Conservation (phyloP, 1,284 basidiomycete genomes). For the Pseudomicrostroma phylloplanum region DNA sequence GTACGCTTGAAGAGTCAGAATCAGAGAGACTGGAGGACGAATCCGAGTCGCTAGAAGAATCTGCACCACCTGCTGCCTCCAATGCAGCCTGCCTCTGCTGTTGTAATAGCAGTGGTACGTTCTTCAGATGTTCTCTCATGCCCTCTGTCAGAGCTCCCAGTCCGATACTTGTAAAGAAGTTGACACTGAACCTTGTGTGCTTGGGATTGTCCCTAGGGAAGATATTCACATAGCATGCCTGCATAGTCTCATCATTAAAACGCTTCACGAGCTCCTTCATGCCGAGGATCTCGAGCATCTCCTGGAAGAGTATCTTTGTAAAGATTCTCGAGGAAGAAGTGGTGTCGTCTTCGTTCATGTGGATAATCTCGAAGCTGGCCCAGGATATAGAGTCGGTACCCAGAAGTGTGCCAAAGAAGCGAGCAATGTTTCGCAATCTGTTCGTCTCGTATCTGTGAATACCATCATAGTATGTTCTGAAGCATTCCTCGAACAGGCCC, state of each 20-base stretch:
- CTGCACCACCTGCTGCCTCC: constrained; percentile 62
- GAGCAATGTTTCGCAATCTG: constrained; percentile 88
- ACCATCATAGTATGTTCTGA: constrained; percentile 84
- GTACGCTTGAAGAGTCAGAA: constrained; percentile 14
- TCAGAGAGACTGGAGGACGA: constrained; percentile 53
- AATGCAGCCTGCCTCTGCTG: constrained; percentile 67
- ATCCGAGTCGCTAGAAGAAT: constrained; percentile 59
- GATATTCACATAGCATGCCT: constrained; percentile 69
- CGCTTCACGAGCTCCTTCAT: constrained; percentile 71
- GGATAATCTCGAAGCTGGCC: constrained; percentile 74
- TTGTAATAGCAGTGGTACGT: constrained; percentile 82
- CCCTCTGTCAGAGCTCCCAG: constrained; percentile 84
- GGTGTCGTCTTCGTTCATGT: constrained; percentile 95
- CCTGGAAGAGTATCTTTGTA: constrained; percentile 89
- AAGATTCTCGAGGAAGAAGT: constrained; percentile 95
- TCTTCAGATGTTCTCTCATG: constrained; percentile 94
- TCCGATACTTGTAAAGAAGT: constrained; percentile 85
- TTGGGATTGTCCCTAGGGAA: constrained; percentile 95
- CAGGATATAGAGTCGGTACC: constrained; percentile 78
- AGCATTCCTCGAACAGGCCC: constrained; percentile 78
- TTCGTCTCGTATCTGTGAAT: constrained; percentile 99
- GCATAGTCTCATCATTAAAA: constrained; percentile 62
- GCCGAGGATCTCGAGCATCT: constrained; percentile 89
- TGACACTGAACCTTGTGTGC: constrained; percentile 94
- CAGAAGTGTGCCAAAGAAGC: constrained; percentile 82